phyloP scores from a whole-genome alignment of 73 alveolate species.

The Effrenium voratum region DNA sequence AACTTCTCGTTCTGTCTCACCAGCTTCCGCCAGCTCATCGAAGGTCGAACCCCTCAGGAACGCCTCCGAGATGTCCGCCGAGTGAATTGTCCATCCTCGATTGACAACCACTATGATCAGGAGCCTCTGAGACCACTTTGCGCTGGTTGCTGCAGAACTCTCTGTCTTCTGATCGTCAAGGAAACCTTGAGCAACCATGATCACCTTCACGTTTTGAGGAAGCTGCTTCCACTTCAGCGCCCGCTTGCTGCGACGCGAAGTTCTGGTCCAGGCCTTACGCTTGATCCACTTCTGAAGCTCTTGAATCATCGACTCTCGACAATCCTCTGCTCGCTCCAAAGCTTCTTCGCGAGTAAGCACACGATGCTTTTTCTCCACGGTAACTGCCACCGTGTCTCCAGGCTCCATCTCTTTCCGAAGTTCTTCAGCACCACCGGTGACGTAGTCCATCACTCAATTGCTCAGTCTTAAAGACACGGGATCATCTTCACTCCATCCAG shows the following conservation, averaged over 20 bases:
- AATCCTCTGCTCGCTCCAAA: neutral
- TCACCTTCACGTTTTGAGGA: neutral
- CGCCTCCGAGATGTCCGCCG: neutral
- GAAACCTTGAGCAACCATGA: neutral
- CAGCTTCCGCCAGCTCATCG: neutral
- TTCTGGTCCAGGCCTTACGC: neutral
- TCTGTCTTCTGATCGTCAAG: neutral
- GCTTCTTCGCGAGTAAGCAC: neutral
- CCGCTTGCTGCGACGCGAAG: neutral
- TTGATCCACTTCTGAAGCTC: neutral
- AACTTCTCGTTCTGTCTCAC: no score
- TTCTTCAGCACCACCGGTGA: no score
- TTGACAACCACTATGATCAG: neutral
- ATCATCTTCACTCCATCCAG: no score
- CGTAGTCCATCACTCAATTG: no score
- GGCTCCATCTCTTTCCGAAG: no score
- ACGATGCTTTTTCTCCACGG: neutral
- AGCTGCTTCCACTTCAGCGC: neutral
- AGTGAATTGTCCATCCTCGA: neutral
- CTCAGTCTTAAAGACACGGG: no score
- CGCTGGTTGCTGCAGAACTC: neutral
- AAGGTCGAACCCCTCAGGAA: neutral
- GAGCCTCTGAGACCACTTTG: neutral
- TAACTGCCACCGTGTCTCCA: no score
- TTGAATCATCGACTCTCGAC: neutral